A percentile compares a stretch with the other conserved stretches of the same genome.
These are phyloP conservation scores for Thermochaetoides thermophila DNA, from an alignment of 495 filamentous ascomycete genomes.

Conservation along the genomic window DNA sequence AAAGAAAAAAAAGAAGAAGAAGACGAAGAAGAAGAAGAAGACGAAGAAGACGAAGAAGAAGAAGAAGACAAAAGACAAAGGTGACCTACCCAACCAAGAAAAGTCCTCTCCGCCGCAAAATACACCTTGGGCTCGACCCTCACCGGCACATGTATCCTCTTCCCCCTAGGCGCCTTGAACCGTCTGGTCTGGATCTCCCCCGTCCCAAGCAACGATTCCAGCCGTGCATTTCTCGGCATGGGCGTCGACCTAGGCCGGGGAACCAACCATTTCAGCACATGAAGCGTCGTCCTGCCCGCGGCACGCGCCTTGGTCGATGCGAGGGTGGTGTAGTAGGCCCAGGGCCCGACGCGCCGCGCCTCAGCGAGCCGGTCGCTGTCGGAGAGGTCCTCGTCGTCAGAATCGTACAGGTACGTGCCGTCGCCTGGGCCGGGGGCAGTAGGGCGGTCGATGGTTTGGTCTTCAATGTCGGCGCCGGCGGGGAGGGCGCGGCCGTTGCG, in stretches of 20 bases:
- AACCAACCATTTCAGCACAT: slow-evolving; percentile 34
- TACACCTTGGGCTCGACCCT: slow-evolving; percentile 96
- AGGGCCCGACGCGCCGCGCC: slow-evolving; percentile 55
- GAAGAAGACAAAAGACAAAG: slow-evolving; percentile 10
- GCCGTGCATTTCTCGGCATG: slow-evolving; percentile 38
- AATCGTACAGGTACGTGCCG: slow-evolving; percentile 84
- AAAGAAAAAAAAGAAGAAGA: slow-evolving; percentile 6
- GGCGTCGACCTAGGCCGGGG: slow-evolving; percentile 46
- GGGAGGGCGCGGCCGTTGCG: slow-evolving; percentile 29
- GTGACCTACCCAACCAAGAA: slow-evolving; percentile 67
- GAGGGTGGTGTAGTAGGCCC: slow-evolving; percentile 48
- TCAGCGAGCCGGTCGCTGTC: slow-evolving; percentile 57
- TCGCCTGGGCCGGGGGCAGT: too few relatives aligned
- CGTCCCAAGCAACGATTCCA: slow-evolving; percentile 30
- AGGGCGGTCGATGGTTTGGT: slow-evolving; percentile 28
- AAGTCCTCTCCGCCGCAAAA: slow-evolving; percentile 91
- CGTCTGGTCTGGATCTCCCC: slow-evolving; percentile 42
- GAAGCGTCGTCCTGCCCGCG: slow-evolving; percentile 22
- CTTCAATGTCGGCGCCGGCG: slow-evolving; percentile 29
- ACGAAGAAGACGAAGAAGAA: slow-evolving; percentile 4
- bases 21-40: neutral
- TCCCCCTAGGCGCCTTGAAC: slow-evolving; percentile 81
- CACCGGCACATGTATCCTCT: slow-evolving; percentile 86
- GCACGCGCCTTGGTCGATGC: slow-evolving; percentile 19
- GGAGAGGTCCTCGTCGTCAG: slow-evolving; percentile 71